Evolutionary conservation across 495 filamentous ascomycete genomes (phyloP), one percentile per base, ranked within the genome.

Genomic region (Annulohypoxylon maeteangense): DNA sequence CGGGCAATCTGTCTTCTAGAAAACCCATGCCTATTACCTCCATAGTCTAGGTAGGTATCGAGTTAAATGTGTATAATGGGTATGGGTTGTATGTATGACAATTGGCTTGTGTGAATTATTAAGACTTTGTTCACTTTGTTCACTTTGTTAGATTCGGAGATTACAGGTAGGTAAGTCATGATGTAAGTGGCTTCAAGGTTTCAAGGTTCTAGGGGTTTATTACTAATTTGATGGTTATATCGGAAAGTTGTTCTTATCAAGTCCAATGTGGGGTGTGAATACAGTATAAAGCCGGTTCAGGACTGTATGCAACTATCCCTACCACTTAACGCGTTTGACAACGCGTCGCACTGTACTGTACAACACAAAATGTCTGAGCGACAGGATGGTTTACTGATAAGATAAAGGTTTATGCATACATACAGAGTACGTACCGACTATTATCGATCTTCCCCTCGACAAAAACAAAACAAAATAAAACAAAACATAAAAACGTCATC

Each of bases 381-480:
- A 45, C 42, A 65, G 55, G 44, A 62, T 58, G 53, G 64, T 36
- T 25, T 23, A 22, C 20, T 48, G 20, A 48, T 48, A 48, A 48
- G 18, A 48, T 25, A 48, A 48, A 48, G 16, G 11, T 20, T 16
- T n/a, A 23, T 25, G 16, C 27, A 3, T 23, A 12, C 45, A 23
- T 48, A 5, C 27, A 11, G 11, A 14, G 25, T 54, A 31, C 20
- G 14, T 53, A 44, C 6, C 27, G 27, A n/a, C n/a, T 29, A 8
- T 53, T 20, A 1, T 27, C 10, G 22, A 50, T 16, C 25, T 45
- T 64, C 51, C 32, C 44, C 22, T 53, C 32, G 54, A 38, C 65
- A 40, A 67, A 61, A 61, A 50, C 23, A 58, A 66, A 50, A 58
- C 23, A 65, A 16, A 53, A n/a, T n/a, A n/a, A n/a, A n/a, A n/a